Conservation (phyloP, 495 filamentous ascomycete genomes). For the Aspergillus sclerotioniger region DNA sequence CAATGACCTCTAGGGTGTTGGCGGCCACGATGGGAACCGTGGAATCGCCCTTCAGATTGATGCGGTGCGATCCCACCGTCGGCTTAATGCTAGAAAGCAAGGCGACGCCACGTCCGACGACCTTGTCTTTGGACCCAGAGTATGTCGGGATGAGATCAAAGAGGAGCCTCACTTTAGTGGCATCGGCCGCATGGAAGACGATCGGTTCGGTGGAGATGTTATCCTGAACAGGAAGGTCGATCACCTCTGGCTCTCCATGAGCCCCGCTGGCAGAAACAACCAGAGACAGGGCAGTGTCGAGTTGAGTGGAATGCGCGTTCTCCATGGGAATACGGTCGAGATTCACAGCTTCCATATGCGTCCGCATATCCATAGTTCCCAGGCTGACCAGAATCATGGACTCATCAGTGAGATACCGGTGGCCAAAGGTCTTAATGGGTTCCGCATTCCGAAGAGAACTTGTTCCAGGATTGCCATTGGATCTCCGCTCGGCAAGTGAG, state of each 20-base stretch:
- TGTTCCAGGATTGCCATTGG: slow-evolving; percentile 39
- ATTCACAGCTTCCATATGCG: slow-evolving; percentile 73
- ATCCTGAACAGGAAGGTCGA: slow-evolving; percentile 91
- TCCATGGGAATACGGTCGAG: slow-evolving; percentile 86
- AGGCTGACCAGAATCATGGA: slow-evolving; percentile 89
- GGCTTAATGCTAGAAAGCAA: slow-evolving; percentile 82
- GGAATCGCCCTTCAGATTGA: slow-evolving; percentile 88
- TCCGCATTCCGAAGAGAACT: slow-evolving; percentile 52
- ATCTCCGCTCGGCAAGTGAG: slow-evolving; percentile 53
- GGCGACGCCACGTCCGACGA: slow-evolving; percentile 90
- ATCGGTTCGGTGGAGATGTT: slow-evolving; percentile 92
- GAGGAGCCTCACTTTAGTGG: slow-evolving; percentile 77
- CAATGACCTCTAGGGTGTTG: slow-evolving; percentile 83
- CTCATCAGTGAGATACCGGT: slow-evolving; percentile 87
- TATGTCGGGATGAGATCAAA: slow-evolving; percentile 99
- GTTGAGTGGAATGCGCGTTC: slow-evolving; percentile 84
- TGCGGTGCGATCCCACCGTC: slow-evolving; percentile 72
- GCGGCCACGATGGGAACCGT: slow-evolving; percentile 86
- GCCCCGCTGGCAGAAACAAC: slow-evolving; percentile 90
- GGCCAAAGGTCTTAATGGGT: slow-evolving; percentile 91
- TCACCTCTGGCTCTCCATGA: slow-evolving; percentile 77
- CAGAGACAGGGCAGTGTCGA: slow-evolving; percentile 90
- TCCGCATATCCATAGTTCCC: slow-evolving; percentile 90
- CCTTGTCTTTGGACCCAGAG: slow-evolving; percentile 79
- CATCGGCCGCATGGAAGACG: slow-evolving; percentile 75